Percentiles rank a stretch among this genome's conserved stretches.
phyloP scores from a whole-genome alignment of 371 early-diverging fungal species.

The Saksenaea oblongispora region DNA sequence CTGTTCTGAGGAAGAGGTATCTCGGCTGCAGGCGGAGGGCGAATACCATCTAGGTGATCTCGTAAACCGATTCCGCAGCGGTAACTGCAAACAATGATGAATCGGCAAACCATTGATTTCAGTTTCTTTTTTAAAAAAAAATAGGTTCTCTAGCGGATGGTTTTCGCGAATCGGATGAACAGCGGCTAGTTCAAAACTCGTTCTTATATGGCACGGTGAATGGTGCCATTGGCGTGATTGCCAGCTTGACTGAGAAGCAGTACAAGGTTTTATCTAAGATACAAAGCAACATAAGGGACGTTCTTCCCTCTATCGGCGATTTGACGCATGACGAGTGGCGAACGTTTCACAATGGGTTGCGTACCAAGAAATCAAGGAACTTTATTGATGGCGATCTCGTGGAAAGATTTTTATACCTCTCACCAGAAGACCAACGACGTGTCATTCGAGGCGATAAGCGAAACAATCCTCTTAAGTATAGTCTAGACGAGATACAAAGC shows the following conservation, averaged over 20 bases:
- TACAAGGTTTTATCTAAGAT: slow-evolving; percentile 62
- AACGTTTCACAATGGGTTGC: slow-evolving; percentile 52
- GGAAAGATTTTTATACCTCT: slow-evolving; percentile 72
- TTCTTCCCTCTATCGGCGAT: slow-evolving; percentile 59
- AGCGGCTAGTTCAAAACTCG: slow-evolving; percentile 16
- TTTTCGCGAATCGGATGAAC: slow-evolving; percentile 27
- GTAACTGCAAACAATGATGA: slow-evolving; percentile 24
- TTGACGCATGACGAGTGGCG: slow-evolving; percentile 70
- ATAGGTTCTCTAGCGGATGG: slow-evolving; percentile 61
- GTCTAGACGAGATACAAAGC: slow-evolving; percentile 7
- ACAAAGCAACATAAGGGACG: slow-evolving; percentile 61
- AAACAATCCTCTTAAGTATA: not conserved
- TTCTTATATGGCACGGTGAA: slow-evolving; percentile 77
- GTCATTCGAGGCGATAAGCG: slow-evolving; percentile 11
- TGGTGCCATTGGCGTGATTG: slow-evolving; percentile 81
- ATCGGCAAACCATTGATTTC: slow-evolving; percentile 8
- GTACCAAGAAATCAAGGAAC: slow-evolving; percentile 42
- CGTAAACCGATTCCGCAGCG: slow-evolving; percentile 75
- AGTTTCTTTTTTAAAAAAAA: slow-evolving; percentile 11
- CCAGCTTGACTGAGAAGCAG: slow-evolving; percentile 58
- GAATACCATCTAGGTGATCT: slow-evolving; percentile 82
- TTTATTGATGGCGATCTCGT: slow-evolving; percentile 92
- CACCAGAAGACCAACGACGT: slow-evolving; percentile 40
- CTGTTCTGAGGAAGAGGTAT: slow-evolving; percentile 33
- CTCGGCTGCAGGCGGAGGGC: slow-evolving; percentile 60